These are phyloP conservation scores for Coemansia biformis DNA, from an alignment of 192 early-diverging fungal genomes.

Conservation along the genomic window DNA sequence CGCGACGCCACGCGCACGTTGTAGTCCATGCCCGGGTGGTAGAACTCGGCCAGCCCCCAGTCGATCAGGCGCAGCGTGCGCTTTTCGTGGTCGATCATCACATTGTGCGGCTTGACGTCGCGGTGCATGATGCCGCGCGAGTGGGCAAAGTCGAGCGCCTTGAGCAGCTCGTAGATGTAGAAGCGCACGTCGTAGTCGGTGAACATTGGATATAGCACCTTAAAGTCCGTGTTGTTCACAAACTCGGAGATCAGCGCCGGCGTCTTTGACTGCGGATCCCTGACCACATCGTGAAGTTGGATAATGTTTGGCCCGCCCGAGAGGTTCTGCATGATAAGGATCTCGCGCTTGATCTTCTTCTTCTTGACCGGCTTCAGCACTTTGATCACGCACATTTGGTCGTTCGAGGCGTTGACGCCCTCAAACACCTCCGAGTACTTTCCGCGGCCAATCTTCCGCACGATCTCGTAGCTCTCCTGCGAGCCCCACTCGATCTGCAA, in stretches of 20 bases:
- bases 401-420: conserved; percentile 86
- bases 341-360: conserved; percentile 99
- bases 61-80: no score
- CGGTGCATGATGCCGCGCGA: conserved; percentile 99
- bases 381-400: conserved; percentile 93
- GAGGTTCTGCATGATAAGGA: conserved; percentile 97
- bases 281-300: conserved; percentile 86
- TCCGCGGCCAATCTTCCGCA: conserved; percentile 95
- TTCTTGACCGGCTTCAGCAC: conserved; percentile 99
- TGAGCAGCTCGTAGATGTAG: conserved; percentile 95
- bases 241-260: conserved; percentile 95
- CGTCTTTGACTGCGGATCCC: conserved; percentile 94
- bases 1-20: no score
- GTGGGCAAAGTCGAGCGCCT: conserved; percentile 97
- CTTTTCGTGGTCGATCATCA: conserved; percentile 99
- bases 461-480: conserved; percentile 97
- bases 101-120: conserved; percentile 98
- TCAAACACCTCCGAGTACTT: conserved; percentile 99
- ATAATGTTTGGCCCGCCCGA: conserved; percentile 92
- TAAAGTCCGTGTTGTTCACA: conserved; percentile 98
- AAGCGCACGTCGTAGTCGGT: conserved; percentile 92
- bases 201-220: conserved; percentile 89
- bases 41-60: no score
- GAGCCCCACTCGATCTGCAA: conserved; percentile 84
- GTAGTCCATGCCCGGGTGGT: no score